A percentile compares a stretch with the other conserved stretches of the same genome.
Conservation (phyloP, 2,329 filamentous ascomycete species). For the Dothideomycetes sp. region DNA sequence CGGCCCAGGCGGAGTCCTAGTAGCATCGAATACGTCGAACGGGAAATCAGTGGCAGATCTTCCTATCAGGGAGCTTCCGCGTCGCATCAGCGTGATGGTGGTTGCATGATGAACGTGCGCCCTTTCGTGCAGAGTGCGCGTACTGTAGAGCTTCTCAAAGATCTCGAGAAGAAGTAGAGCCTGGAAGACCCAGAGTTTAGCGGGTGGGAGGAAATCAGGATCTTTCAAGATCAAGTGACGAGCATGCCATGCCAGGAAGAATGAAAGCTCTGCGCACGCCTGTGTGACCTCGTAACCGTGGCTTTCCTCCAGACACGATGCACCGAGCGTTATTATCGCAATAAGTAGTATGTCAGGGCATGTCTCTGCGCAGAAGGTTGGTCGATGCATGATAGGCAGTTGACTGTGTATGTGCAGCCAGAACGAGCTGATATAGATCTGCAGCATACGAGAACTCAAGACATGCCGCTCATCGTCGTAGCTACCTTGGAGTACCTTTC, state of each 20-base stretch:
- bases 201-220: slow-evolving; percentile 76
- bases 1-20: slow-evolving; percentile 33
- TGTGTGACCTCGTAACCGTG: slow-evolving; percentile 64
- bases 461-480: slow-evolving; percentile 50
- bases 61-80: slow-evolving; percentile 82
- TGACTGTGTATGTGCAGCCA: slow-evolving; percentile 94
- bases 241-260: slow-evolving; percentile 87
- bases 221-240: slow-evolving; percentile 95
- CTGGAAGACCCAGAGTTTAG: slow-evolving; percentile 94
- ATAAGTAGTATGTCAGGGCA: slow-evolving; percentile 77
- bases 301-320: slow-evolving; percentile 74
- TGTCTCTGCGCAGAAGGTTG: slow-evolving; percentile 80
- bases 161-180: slow-evolving; percentile 78
- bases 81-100: slow-evolving; percentile 86
- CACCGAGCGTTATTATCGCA: slow-evolving; percentile 85
- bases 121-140: slow-evolving; percentile 79
- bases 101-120: slow-evolving; percentile 96
- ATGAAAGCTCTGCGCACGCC: slow-evolving; percentile 70
- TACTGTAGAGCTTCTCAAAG: slow-evolving; percentile 98
- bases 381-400: slow-evolving; percentile 85
- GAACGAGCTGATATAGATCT: slow-evolving; percentile 84
- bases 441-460: slow-evolving; percentile 87
- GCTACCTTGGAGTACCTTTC: slow-evolving; percentile 53
- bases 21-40: slow-evolving; percentile 54
- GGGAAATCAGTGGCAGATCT: slow-evolving; percentile 77